Evolutionary conservation across 352 stramenopile species (phyloP).

Genomic region (Pythium aquatile): DNA sequence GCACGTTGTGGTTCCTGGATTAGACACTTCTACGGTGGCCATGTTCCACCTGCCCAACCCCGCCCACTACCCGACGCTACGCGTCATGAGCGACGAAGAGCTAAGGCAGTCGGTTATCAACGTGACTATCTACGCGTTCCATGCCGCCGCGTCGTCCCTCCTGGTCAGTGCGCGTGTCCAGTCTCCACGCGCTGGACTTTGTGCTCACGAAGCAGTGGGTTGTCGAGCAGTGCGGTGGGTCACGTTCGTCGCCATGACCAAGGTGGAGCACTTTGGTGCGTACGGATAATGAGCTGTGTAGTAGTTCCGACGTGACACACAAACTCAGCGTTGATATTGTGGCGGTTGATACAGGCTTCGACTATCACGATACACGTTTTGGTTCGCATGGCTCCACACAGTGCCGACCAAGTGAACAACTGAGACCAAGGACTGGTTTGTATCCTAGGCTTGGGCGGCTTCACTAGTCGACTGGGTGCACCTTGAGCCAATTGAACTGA

Average conservation of each 20-base stretch:
- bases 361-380: conserved; percentile 16
- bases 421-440: too few species aligned
- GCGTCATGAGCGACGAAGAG: not conserved
- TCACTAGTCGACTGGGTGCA: too few species aligned
- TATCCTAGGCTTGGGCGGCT: too few species aligned
- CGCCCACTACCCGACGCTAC: not conserved
- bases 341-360: not conserved
- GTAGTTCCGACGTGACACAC: too few species aligned
- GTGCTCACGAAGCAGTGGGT: conserved; percentile 24
- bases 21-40: not conserved
- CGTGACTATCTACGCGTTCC: not conserved
- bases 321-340: too few species aligned
- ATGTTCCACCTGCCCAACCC: conserved; percentile 9
- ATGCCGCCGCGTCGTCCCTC: not conserved
- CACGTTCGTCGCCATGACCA: conserved; percentile 31
- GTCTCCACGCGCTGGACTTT: conserved; percentile 29
- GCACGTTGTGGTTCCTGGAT: not conserved
- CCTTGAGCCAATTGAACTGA: conserved; percentile 21
- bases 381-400: conserved; percentile 13
- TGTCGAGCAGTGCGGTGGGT: conserved; percentile 32
- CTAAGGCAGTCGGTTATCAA: not conserved
- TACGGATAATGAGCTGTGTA: not conserved
- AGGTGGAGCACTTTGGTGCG: conserved; percentile 21
- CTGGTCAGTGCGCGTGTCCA: conserved; percentile 11
- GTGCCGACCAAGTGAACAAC: not conserved